Percentiles rank a stretch among this genome's conserved stretches.
phyloP scores from a whole-genome alignment of 2,329 filamentous ascomycete species.

The Cercospora sp. region DNA sequence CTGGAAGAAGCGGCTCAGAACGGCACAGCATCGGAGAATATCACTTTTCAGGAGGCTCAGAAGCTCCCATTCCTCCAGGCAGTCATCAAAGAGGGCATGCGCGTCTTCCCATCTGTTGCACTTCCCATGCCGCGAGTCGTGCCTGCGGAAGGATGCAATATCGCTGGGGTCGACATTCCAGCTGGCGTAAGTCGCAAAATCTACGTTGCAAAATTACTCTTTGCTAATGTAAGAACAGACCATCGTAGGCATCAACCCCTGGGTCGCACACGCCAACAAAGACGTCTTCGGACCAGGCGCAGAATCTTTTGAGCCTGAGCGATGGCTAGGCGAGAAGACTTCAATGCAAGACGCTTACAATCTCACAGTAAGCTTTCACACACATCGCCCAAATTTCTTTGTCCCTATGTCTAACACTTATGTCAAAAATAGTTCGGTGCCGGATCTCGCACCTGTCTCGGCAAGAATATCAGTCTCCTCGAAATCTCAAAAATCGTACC shows the following conservation, averaged over 20 bases:
- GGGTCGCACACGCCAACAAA: not conserved
- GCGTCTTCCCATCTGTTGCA: not conserved
- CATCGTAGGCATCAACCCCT: not conserved
- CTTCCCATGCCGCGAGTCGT: not conserved
- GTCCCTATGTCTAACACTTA: not conserved
- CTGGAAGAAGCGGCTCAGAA: not conserved
- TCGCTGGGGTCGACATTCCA: not conserved
- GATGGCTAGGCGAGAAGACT: not conserved
- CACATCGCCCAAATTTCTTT: too few relatives aligned
- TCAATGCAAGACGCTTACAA: not conserved
- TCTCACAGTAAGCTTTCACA: conserved; percentile 10
- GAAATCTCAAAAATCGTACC: conserved; percentile 38
- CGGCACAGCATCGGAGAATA: not conserved
- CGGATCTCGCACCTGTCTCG: conserved; percentile 41
- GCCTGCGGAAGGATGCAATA: not conserved
- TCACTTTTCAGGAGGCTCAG: not conserved
- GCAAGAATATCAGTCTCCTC: conserved; percentile 34
- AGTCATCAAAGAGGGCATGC: not conserved
- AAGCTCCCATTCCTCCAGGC: not conserved
- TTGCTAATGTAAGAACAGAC: not conserved
- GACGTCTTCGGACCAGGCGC: not conserved
- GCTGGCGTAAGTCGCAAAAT: not conserved
- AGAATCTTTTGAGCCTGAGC: not conserved
- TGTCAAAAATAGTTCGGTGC: conserved; percentile 30
- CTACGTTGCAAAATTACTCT: too few relatives aligned